Evolutionary conservation across 2,329 filamentous ascomycete genomes (phyloP), one percentile per base, ranked within the genome.

Genomic region (Ophiostoma quercus): DNA sequence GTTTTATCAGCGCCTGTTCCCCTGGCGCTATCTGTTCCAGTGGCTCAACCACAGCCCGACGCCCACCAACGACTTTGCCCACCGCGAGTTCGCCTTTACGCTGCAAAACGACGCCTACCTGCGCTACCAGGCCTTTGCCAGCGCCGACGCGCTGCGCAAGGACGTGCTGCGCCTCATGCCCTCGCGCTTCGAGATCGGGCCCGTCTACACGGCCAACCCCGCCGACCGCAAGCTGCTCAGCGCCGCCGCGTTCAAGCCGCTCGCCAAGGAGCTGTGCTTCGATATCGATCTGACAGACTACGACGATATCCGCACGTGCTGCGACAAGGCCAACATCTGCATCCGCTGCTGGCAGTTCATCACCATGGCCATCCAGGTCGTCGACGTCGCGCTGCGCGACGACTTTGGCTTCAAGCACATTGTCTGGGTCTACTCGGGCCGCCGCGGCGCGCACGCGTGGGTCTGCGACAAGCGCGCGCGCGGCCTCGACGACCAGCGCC

Each of bases 261-360:
- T 97, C 41, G 86, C 91, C 70, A 99, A 99, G 79, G 95, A 99
- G 79, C 83, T 99, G 54, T 97, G 97, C 75, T 98, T 99, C 79
- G 95, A 99, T 90, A 98, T 99, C 76, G 95, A 99, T 86, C 86
- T 99, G 86, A 98, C 95, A 69, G 95, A 98, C 81, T 99, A 99
- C 80, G 95, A 99, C 78, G 92, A 96, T 74, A 92, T 99, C 73
- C 89, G 95, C 74, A 97, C 94, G 37, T 99, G 95, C 81, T 99
- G 95, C 78, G 88, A 90, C 76, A 94, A 94, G 78, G 92, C 94
- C 9, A 96, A 92, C 75, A 98, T 99, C 74, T 99, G 95, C 79
- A 85, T 84, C 74, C 95, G 94, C 78, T 99, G 95, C 81, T 99
- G 95, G 95, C 85, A 90, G 67, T 99, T 98, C 79, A 96, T 97